Evolutionary conservation across 2,329 filamentous ascomycete genomes (phyloP), one percentile per base, ranked within the genome.

Genomic region (Colletotrichum sp.): DNA sequence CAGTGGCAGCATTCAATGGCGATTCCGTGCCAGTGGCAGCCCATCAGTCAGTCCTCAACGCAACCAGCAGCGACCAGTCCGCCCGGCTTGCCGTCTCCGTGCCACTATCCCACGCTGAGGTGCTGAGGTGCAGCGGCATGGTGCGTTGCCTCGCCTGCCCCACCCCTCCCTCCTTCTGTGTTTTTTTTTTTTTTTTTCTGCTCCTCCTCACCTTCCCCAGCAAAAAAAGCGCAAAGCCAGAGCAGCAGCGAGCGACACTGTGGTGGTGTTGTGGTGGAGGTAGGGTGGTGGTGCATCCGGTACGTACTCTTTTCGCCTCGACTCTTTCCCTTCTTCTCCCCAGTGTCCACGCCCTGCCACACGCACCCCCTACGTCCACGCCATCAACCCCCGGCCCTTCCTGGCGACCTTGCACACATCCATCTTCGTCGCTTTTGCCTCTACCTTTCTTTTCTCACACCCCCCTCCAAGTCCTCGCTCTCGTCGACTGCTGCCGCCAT

Each of bases 41-140:
- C 22, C 22, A 25, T 25, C 13, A 55, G 57, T 63, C 55, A 19
- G 66, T 64, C 55, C 72, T 72, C 72, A 75, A 75, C 72, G 72
- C 72, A 75, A 75, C 32, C 68, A 75, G 72, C 72, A 52, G 16
- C 30, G 68, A 60, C 61, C 27, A 74, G 68, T 61, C 68, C 28
- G 63, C 28, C 55, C 68, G 61, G 72, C 69, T 72, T 75, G 68
- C 72, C 68, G 68, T 75, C 72, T 75, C 72, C 72, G 72, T 75
- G 72, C 72, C 61, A 72, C 72, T 55, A 75, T 74, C 68, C 72
- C 60, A 66, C 72, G 72, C 72, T 66, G 60, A 39, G 27, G 44
- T 34, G 28, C 15, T 64, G 44, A 48, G 28, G 32, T 34, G 32
- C 60, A 34, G 36, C 36, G 65, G 60, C 65, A 19, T 22, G n/a